These are phyloP conservation scores for Xylariaceae sp. DNA, from an alignment of 2,329 filamentous ascomycete genomes.

Conservation along the genomic window DNA sequence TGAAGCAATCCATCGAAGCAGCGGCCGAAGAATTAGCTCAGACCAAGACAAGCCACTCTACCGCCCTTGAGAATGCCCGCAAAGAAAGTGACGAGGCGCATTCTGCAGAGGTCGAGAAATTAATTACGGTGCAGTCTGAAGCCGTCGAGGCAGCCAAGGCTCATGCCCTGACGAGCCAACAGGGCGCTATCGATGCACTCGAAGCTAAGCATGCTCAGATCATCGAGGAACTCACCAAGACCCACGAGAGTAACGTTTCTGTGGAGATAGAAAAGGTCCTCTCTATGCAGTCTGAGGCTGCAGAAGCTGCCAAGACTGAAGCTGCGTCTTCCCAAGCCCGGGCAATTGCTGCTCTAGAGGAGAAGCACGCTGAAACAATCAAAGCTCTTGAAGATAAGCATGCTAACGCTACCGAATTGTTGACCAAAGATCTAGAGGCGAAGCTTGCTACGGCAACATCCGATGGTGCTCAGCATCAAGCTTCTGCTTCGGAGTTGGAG, in stretches of 20 bases:
- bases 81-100: constrained; percentile 39
- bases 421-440: constrained; percentile 33
- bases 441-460: constrained; percentile 24
- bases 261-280: constrained; percentile 36
- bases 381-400: constrained; percentile 39
- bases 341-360: constrained; percentile 31
- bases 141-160: constrained; percentile 43
- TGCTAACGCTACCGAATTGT: constrained; percentile 41
- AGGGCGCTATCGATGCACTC: constrained; percentile 32
- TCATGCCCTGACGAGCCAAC: constrained; percentile 31
- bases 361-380: constrained; percentile 43
- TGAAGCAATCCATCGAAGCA: constrained; percentile 27
- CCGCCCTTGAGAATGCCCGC: constrained; percentile 38
- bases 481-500: constrained; percentile 29
- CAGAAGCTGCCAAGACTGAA: constrained; percentile 43
- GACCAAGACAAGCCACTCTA: constrained; percentile 32
- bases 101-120: constrained; percentile 43
- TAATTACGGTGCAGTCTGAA: constrained; percentile 40
- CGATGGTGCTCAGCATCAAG: constrained; percentile 31
- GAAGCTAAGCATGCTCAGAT: constrained; percentile 44
- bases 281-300: constrained; percentile 37
- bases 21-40: constrained; percentile 31
- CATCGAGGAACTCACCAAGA: constrained; percentile 43
- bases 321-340: constrained; percentile 18
- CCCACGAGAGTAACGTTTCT: constrained; percentile 30